A percentile compares a stretch with the other conserved stretches of the same genome.
Evolutionary conservation across 1,284 basidiomycete genomes (phyloP).

Genomic region (Cerrena zonata): DNA sequence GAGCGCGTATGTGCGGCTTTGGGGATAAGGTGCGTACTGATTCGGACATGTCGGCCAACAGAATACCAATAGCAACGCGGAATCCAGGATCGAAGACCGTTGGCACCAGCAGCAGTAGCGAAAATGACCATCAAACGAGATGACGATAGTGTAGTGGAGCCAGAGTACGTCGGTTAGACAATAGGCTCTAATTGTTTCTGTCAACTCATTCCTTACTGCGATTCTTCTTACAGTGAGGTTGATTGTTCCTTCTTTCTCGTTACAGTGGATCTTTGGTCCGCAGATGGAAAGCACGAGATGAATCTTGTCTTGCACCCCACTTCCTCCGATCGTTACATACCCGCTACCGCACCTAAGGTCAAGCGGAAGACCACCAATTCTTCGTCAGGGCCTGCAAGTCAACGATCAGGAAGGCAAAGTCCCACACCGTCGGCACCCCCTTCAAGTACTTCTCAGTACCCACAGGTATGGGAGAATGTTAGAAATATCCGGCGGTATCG

Average conservation of each 20-base stretch:
- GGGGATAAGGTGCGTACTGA: conserved; percentile 74
- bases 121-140: conserved; percentile 70
- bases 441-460: conserved; percentile 16
- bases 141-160: conserved; percentile 64
- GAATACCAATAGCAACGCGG: conserved; percentile 8
- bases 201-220: not conserved
- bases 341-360: conserved; percentile 49
- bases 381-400: conserved; percentile 18
- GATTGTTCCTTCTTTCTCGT: conserved; percentile 83
- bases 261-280: conserved; percentile 84
- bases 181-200: too few relatives aligned
- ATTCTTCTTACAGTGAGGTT: conserved; percentile 53
- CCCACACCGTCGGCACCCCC: conserved; percentile 14
- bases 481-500: not conserved
- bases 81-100: conserved; percentile 76
- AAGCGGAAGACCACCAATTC: conserved; percentile 33
- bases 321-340: conserved; percentile 64
- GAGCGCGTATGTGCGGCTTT: conserved; percentile 90
- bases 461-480: conserved; percentile 18
- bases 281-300: conserved; percentile 72
- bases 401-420: conserved; percentile 20
- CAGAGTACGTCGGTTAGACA: conserved; percentile 53
- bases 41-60: conserved; percentile 5
- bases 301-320: conserved; percentile 84
- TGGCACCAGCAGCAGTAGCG: conserved; percentile 84